phyloP scores from a whole-genome alignment of 1,139 yeast species.

The Debaryomyces sp. region DNA sequence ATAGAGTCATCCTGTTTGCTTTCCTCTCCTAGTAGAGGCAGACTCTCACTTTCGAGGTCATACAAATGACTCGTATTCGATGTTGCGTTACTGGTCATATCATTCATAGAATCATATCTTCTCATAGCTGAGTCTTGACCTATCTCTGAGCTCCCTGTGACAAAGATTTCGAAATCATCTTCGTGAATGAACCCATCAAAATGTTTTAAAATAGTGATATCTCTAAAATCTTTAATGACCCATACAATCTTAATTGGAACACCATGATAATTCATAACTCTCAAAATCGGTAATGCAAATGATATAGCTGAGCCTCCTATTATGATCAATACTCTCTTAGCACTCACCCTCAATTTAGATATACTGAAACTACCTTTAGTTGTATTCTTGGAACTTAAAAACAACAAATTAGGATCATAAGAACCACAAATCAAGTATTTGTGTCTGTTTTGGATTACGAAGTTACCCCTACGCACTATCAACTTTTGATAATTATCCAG shows the following conservation, averaged over 20 bases:
- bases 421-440: slow-evolving; percentile 74
- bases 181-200: slow-evolving; percentile 67
- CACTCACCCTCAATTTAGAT: slow-evolving; percentile 35
- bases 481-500: slow-evolving; percentile 50
- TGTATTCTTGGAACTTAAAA: slow-evolving; percentile 27
- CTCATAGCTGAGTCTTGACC: background rate
- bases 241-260: slow-evolving; percentile 77
- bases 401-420: slow-evolving; percentile 61
- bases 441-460: slow-evolving; percentile 51
- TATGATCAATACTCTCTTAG: slow-evolving; percentile 61
- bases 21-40: slow-evolving; percentile 10
- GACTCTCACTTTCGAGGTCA: slow-evolving; percentile 9
- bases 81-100: background rate
- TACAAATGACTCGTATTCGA: background rate
- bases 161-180: slow-evolving; percentile 70
- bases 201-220: slow-evolving; percentile 63
- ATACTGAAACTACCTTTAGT: slow-evolving; percentile 31
- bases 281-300: slow-evolving; percentile 76
- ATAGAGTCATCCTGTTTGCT: slow-evolving; percentile 8
- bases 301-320: slow-evolving; percentile 83
- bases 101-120: slow-evolving; percentile 1
- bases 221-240: slow-evolving; percentile 86
- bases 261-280: slow-evolving; percentile 78
- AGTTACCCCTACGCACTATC: slow-evolving; percentile 67
- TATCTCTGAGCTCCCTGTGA: slow-evolving; percentile 51